Evolutionary conservation across 345 rosid genomes (phyloP).

Genomic region (Mangifera indica): DNA sequence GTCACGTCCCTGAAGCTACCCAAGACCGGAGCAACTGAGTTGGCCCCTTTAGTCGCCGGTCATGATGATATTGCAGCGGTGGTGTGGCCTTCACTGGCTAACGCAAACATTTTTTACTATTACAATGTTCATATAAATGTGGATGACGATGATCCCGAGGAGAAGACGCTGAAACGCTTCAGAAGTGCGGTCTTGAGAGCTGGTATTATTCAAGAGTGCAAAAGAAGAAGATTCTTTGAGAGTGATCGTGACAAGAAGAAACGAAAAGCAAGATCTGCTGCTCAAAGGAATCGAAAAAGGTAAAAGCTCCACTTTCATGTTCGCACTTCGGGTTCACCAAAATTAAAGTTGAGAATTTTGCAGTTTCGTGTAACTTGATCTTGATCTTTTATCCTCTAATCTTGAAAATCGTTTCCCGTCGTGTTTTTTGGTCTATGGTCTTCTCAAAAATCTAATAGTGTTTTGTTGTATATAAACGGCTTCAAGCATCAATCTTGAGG

Average conservation of each 20-base stretch:
- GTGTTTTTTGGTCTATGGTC: too few species aligned
- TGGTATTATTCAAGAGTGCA: conserved; percentile 32
- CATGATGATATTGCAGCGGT: conserved; percentile 10
- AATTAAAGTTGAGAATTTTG: too few species aligned
- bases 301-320: not conserved
- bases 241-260: conserved; percentile 31
- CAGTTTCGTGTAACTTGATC: too few species aligned
- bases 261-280: conserved; percentile 31
- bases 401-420: too few species aligned
- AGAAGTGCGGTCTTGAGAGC: conserved; percentile 39
- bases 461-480: too few species aligned
- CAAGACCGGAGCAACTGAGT: not conserved
- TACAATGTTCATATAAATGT: conserved; percentile 34
- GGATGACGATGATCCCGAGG: conserved; percentile 38
- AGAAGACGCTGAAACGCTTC: conserved; percentile 27
- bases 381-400: too few species aligned
- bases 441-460: too few species aligned
- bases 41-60: not conserved
- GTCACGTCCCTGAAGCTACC: not conserved
- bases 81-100: conserved; percentile 32
- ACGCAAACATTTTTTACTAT: conserved; percentile 31
- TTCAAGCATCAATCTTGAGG: too few species aligned
- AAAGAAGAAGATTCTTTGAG: conserved; percentile 33
- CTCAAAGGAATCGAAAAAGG: conserved; percentile 30
- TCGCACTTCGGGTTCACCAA: not conserved